Evolutionary conservation across 176 grass and related monocot genomes (phyloP).

Genomic region (Eragrostis curvula): DNA sequence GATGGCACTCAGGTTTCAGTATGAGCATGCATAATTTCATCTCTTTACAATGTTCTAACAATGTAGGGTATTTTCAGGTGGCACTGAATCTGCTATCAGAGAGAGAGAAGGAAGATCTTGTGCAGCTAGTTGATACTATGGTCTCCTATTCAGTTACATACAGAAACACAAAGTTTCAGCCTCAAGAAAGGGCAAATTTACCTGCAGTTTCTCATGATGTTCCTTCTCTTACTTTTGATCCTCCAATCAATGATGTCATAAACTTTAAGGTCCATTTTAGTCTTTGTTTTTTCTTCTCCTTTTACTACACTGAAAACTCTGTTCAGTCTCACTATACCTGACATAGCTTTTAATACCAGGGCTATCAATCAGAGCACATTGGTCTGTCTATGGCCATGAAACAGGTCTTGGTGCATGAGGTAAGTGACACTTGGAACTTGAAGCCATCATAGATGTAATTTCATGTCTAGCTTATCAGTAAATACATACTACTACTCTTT

Average conservation of each 20-base stretch:
- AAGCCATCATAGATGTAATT: conserved; percentile 27
- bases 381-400: conserved; percentile 77
- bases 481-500: background rate
- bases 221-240: conserved; percentile 62
- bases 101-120: conserved; percentile 82
- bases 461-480: conserved; percentile 25
- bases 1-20: conserved; percentile 6
- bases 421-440: conserved; percentile 37
- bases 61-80: conserved; percentile 53
- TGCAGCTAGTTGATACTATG: conserved; percentile 90
- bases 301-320: conserved; percentile 24
- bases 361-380: conserved; percentile 72
- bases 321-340: conserved; percentile 36
- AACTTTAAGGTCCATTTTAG: conserved; percentile 74
- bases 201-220: conserved; percentile 61
- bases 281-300: conserved; percentile 12
- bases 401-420: conserved; percentile 90
- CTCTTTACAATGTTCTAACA: conserved; percentile 36
- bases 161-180: conserved; percentile 68
- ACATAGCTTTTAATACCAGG: conserved; percentile 60
- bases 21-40: conserved; percentile 11
- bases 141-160: conserved; percentile 87
- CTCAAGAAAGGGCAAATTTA: conserved; percentile 64
- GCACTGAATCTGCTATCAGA: conserved; percentile 80
- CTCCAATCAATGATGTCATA: conserved; percentile 70